A percentile compares a stretch with the other conserved stretches of the same genome.
These are phyloP conservation scores for Diaporthe citriasiana DNA, from an alignment of 2,329 filamentous ascomycete genomes.

Conservation along the genomic window DNA sequence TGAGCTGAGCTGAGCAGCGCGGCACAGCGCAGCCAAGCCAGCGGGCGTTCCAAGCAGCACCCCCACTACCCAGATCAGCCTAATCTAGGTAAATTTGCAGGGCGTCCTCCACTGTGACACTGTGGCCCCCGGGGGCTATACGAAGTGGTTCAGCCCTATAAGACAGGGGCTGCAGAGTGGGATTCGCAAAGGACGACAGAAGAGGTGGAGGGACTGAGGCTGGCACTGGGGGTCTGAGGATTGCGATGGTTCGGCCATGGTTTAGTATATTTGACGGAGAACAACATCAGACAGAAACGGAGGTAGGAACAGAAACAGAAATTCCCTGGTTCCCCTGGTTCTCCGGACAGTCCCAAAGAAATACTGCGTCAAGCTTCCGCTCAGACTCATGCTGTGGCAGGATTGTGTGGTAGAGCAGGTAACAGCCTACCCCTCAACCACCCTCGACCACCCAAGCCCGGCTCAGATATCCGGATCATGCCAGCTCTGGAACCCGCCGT, in stretches of 20 bases:
- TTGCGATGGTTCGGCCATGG: conserved; percentile 13
- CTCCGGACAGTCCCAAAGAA: neutral
- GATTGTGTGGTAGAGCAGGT: conserved; percentile 21
- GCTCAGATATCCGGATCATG: conserved; percentile 26
- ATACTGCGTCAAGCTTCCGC: conserved; percentile 26
- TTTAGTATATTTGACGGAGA: conserved; percentile 17
- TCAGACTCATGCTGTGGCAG: conserved; percentile 27
- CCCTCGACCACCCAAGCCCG: neutral
- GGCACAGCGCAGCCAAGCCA: conserved; percentile 2
- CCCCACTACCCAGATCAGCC: conserved; percentile 16
- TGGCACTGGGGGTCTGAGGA: neutral
- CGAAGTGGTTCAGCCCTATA: conserved; percentile 24
- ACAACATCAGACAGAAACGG: conserved; percentile 22
- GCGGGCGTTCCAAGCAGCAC: conserved; percentile 26
- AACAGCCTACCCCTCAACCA: conserved; percentile 16
- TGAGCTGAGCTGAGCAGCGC: neutral
- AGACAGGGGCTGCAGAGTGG: conserved; percentile 12
- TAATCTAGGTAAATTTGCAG: conserved; percentile 31
- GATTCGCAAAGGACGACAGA: conserved; percentile 16
- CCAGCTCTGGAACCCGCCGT: conserved; percentile 3
- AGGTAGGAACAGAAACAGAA: neutral
- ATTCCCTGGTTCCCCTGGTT: conserved; percentile 14
- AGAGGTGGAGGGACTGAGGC: conserved; percentile 18
- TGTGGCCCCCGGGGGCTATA: conserved; percentile 3
- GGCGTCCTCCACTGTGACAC: conserved; percentile 11